Conservation (phyloP, 441 rosid genomes). For the Pelargonium fulgidum region DNA sequence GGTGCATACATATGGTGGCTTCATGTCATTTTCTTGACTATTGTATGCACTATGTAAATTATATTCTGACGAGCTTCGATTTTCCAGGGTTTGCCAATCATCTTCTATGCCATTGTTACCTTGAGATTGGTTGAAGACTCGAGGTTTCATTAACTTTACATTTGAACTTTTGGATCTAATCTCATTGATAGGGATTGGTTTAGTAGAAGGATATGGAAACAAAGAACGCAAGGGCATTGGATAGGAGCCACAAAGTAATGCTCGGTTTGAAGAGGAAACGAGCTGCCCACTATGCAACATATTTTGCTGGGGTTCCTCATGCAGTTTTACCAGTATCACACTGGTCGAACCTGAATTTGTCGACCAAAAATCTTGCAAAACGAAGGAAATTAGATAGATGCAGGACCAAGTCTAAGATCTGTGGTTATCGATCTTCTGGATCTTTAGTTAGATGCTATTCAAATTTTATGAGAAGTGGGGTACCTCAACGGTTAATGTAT, state of each 20-base stretch:
- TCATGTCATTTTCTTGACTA: not conserved
- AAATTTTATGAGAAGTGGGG: slow-evolving; percentile 60
- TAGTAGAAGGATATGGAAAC: slow-evolving; percentile 60
- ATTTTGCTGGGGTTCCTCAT: slow-evolving; percentile 39
- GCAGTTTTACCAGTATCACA: slow-evolving; percentile 28
- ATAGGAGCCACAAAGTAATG: slow-evolving; percentile 39
- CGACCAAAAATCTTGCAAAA: slow-evolving; percentile 35
- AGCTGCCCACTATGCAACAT: slow-evolving; percentile 32
- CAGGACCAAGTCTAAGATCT: slow-evolving; percentile 26
- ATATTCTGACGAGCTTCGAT: slow-evolving; percentile 4
- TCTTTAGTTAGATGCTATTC: slow-evolving; percentile 57
- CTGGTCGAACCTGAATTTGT: slow-evolving; percentile 27
- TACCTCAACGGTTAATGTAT: slow-evolving; percentile 63
- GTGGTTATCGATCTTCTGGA: slow-evolving; percentile 35
- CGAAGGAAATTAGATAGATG: slow-evolving; percentile 41
- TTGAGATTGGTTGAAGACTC: slow-evolving; percentile 30
- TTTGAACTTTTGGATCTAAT: slow-evolving; percentile 38
- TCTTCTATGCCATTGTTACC: slow-evolving; percentile 19
- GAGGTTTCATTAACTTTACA: slow-evolving; percentile 23
- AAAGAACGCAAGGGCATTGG: slow-evolving; percentile 71
- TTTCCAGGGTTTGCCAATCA: slow-evolving; percentile 31
- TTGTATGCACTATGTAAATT: not conserved
- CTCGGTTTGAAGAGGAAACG: slow-evolving; percentile 56
- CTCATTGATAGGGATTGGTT: slow-evolving; percentile 51
- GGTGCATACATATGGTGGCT: not conserved